These are phyloP conservation scores for Periglandula ipomoeae DNA, from an alignment of 2,329 filamentous ascomycete genomes.

Conservation along the genomic window DNA sequence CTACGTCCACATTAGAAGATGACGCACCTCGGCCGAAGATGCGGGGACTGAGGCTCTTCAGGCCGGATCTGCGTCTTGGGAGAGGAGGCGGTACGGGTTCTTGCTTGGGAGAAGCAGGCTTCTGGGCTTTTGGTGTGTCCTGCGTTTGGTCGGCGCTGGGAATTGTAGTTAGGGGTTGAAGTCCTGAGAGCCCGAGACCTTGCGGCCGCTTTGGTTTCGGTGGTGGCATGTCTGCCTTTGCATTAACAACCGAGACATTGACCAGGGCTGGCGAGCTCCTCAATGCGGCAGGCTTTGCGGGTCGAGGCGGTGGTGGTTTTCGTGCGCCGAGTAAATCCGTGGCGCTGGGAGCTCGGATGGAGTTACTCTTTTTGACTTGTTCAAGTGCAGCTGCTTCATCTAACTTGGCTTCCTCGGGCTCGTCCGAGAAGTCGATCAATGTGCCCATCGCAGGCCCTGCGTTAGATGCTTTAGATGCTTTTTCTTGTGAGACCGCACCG, in stretches of 20 bases:
- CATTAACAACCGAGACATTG: not conserved
- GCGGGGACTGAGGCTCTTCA: constrained; percentile 23
- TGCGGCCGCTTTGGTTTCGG: constrained; percentile 28
- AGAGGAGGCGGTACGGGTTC: constrained; percentile 36
- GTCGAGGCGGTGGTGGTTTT: constrained; percentile 42
- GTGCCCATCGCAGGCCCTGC: constrained; percentile 41
- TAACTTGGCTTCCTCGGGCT: constrained; percentile 30
- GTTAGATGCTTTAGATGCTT: too few species aligned
- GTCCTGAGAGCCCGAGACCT: constrained; percentile 12
- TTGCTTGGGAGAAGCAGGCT: constrained; percentile 12
- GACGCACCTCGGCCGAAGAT: constrained; percentile 20
- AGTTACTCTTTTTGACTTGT: constrained; percentile 17
- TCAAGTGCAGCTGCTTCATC: constrained; percentile 25
- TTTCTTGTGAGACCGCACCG: constrained; percentile 12
- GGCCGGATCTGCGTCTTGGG: constrained; percentile 35
- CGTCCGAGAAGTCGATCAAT: constrained; percentile 52
- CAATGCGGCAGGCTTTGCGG: constrained; percentile 48
- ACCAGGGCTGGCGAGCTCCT: constrained; percentile 31
- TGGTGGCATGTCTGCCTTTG: constrained; percentile 17
- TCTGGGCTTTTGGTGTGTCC: constrained; percentile 27
- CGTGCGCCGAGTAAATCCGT: constrained; percentile 21
- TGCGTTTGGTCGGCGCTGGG: not conserved
- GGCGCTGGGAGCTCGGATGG: constrained; percentile 16
- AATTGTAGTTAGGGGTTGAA: constrained; percentile 32
- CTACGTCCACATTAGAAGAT: constrained; percentile 29